Conservation (phyloP, 106 monocot genomes). For the Dioscorea dumetorum region DNA sequence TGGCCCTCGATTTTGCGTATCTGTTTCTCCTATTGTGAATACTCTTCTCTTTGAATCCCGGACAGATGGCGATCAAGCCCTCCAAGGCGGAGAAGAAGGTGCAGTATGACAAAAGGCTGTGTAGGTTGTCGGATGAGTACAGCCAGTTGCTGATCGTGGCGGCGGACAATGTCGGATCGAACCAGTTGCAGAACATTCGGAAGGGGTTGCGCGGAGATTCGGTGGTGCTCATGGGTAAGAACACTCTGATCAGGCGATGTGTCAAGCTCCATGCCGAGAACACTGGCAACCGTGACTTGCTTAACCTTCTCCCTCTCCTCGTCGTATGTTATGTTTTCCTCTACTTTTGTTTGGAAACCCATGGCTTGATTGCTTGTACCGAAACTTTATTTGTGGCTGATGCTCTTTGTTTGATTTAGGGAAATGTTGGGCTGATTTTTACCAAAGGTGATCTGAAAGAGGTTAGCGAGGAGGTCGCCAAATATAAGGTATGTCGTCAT, state of each 20-base stretch:
- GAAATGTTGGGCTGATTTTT: slow-evolving; percentile 90
- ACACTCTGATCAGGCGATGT: slow-evolving; percentile 82
- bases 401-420: slow-evolving; percentile 19
- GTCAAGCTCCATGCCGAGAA: slow-evolving; percentile 73
- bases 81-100: slow-evolving; percentile 89
- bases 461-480: slow-evolving; percentile 78
- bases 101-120: slow-evolving; percentile 71
- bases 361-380: background rate
- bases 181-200: slow-evolving; percentile 70
- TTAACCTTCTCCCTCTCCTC: slow-evolving; percentile 57
- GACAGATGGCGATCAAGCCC: slow-evolving; percentile 62
- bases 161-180: slow-evolving; percentile 91
- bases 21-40: background rate
- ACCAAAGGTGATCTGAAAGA: slow-evolving; percentile 93
- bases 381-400: background rate
- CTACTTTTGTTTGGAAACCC: too few relatives aligned
- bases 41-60: background rate
- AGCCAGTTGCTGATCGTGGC: slow-evolving; percentile 59
- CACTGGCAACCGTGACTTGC: slow-evolving; percentile 48
- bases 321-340: slow-evolving; percentile 39
- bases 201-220: slow-evolving; percentile 68
- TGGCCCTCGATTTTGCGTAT: slow-evolving; percentile 12
- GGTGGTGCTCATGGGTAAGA: slow-evolving; percentile 81
- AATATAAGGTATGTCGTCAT: slow-evolving; percentile 49
- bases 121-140: slow-evolving; percentile 68